These are phyloP conservation scores for Syncephalis plumigaleata DNA, from an alignment of 371 early-diverging fungal genomes.

Conservation along the genomic window DNA sequence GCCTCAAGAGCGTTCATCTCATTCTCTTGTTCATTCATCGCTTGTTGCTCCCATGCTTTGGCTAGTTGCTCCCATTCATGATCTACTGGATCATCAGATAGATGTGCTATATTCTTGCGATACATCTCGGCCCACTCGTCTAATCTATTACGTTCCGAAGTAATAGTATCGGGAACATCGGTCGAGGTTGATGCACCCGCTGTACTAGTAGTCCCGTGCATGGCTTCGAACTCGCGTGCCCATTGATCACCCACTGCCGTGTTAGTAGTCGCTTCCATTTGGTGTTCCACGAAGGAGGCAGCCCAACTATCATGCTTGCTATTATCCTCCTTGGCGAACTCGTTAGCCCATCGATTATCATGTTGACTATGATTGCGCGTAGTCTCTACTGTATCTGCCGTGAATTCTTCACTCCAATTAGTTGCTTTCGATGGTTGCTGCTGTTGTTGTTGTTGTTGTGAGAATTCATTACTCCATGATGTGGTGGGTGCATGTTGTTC, in stretches of 20 bases:
- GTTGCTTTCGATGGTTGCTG: slow-evolving; percentile 4
- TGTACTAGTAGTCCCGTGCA: slow-evolving; percentile 17
- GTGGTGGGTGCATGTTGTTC: slow-evolving; percentile 19
- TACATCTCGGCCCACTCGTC: slow-evolving; percentile 57
- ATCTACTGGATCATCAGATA: slow-evolving; percentile 40
- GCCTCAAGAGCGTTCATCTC: not conserved
- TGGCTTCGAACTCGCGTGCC: too few species aligned
- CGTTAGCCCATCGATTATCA: slow-evolving; percentile 19
- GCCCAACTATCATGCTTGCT: slow-evolving; percentile 12
- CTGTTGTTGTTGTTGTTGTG: slow-evolving; percentile 11
- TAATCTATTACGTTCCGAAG: slow-evolving; percentile 10
- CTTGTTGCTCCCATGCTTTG: slow-evolving; percentile 56
- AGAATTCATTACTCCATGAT: too few species aligned
- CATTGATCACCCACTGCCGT: too few species aligned
- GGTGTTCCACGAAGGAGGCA: slow-evolving; percentile 24
- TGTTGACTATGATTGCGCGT: too few species aligned
- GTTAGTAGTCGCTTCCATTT: slow-evolving; percentile 12
- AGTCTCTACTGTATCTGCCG: too few species aligned
- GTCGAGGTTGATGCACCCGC: slow-evolving; percentile 19
- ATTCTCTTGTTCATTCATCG: slow-evolving; percentile 19
- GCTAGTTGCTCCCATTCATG: slow-evolving; percentile 60
- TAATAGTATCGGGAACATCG: slow-evolving; percentile 28
- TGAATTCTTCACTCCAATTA: slow-evolving; percentile 29
- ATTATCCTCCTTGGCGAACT: slow-evolving; percentile 1
- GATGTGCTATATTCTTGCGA: slow-evolving; percentile 43